Evolutionary conservation across 768 basidiomycete species (phyloP), one percentile per base, ranked within the genome.

Genomic region (Mycena latifolia): DNA sequence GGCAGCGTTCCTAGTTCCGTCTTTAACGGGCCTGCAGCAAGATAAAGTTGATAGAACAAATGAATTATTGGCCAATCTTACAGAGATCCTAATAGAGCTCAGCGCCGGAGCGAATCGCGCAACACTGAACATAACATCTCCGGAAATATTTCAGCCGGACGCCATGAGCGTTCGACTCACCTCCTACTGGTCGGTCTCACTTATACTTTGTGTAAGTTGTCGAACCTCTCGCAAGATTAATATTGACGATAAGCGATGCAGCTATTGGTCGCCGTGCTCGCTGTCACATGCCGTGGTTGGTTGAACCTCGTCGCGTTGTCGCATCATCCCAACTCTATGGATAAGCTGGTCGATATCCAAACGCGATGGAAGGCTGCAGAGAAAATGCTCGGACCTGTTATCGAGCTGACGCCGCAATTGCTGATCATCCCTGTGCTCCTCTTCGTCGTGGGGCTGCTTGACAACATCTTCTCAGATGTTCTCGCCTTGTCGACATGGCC

Each of bases 11-110:
- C 43, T 56, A 6, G 55, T 56, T 3, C 41, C 45, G 18, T 56
- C 55, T 10, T n/a, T 56, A 3, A 29, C 14, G 43, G 27, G 18
- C 56, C n/a, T n/a, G n/a, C n/a, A n/a, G n/a, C n/a, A n/a, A n/a
- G n/a, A n/a, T n/a, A n/a, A n/a, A n/a, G n/a, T 57, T 51, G 61
- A 46, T 31, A 54, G 56, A 12, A 76, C 78, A 55, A 51, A 80
- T 73, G 50, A 77, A 70, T 15, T 78, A 73, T 45, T 80, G 68
- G 28, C 69, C 73, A 53, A 79, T 37, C 65, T 80, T 72, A 80
- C 65, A 35, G 43, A 56, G 39, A 55, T 46, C 61, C 25, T 74
- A 39, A 52, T 61, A 24, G 48, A 47, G 17, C 31, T 65, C 5
- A 54, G 31, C 43, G 31, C n/a, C 37, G 35, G 18, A n/a, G 15